Conservation (phyloP, 331 rosid species). For the Rhamnella rubrinervis region DNA sequence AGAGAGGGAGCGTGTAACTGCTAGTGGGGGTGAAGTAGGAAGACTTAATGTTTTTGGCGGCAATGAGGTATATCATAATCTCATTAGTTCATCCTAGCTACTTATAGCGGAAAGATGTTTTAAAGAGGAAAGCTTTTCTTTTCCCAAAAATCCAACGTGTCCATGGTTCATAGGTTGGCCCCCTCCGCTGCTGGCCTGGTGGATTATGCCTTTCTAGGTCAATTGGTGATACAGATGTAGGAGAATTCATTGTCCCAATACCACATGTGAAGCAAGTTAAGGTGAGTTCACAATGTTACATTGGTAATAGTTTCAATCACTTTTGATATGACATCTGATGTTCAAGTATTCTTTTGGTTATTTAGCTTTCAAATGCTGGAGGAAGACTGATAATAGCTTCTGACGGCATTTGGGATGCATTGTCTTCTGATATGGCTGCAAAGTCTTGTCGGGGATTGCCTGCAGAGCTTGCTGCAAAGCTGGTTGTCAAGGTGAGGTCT, state of each 20-base stretch:
- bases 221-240: constrained; percentile 97
- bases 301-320: constrained; percentile 5
- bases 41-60: constrained; percentile 94
- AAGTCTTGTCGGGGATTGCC: constrained; percentile 92
- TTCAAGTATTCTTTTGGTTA: constrained; percentile 22
- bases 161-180: constrained; percentile 68
- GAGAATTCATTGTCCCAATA: constrained; percentile 93
- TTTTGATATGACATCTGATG: constrained; percentile 1
- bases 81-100: constrained; percentile 16
- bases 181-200: constrained; percentile 99
- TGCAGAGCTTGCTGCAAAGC: constrained; percentile 98
- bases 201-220: constrained; percentile 98
- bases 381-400: constrained; percentile 97
- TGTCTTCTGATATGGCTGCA: constrained; percentile 89
- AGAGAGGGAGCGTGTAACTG: constrained; percentile 98
- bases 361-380: constrained; percentile 90
- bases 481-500: constrained; percentile 85
- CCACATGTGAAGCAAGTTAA: constrained; percentile 99
- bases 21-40: constrained; percentile 99
- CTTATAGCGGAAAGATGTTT: constrained; percentile 10
- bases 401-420: constrained; percentile 99
- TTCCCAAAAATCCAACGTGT: constrained; percentile 9
- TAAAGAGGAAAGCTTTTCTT: not conserved
- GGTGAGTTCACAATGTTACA: constrained; percentile 39
- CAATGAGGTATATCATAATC: constrained; percentile 60